Evolutionary conservation across 306 rosid species (phyloP).

Genomic region (Sechiopsis laciniata): DNA sequence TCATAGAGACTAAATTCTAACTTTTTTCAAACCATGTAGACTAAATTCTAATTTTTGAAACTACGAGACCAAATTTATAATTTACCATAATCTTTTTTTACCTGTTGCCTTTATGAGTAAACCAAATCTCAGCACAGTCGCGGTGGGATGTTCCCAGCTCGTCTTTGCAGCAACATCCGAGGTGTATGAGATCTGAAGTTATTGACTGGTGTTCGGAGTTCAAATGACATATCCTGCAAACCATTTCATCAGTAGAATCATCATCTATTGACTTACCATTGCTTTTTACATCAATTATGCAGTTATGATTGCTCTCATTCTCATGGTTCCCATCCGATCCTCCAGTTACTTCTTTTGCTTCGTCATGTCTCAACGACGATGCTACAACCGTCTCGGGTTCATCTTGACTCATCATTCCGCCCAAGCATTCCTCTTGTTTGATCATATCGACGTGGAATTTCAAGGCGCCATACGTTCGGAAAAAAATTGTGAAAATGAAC

Average conservation of each 20-base stretch:
- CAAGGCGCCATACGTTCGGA: neutral
- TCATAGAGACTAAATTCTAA: too few relatives aligned
- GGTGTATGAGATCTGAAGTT: conserved; percentile 17
- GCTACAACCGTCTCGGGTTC: neutral
- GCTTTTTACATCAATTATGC: conserved; percentile 12
- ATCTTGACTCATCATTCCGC: neutral
- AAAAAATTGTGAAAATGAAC: neutral
- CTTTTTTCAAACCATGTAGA: too few relatives aligned
- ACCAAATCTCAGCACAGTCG: conserved; percentile 30
- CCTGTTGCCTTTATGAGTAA: conserved; percentile 25
- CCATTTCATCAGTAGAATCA: conserved; percentile 1
- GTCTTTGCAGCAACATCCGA: conserved; percentile 28
- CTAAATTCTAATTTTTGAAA: too few relatives aligned
- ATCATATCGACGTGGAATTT: conserved; percentile 4
- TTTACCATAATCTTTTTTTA: neutral
- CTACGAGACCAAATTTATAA: too few relatives aligned
- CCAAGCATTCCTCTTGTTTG: neutral
- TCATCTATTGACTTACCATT: neutral
- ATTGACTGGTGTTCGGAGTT: neutral
- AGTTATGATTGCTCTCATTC: neutral
- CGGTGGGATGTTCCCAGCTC: conserved; percentile 30
- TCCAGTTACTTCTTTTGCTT: neutral
- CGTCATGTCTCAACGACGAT: neutral
- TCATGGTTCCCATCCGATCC: neutral
- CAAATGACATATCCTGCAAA: conserved; percentile 33